Percentiles rank a stretch among this genome's conserved stretches.
Conservation (phyloP, 192 early-diverging fungal genomes). For the Geranomyces variabilis region DNA sequence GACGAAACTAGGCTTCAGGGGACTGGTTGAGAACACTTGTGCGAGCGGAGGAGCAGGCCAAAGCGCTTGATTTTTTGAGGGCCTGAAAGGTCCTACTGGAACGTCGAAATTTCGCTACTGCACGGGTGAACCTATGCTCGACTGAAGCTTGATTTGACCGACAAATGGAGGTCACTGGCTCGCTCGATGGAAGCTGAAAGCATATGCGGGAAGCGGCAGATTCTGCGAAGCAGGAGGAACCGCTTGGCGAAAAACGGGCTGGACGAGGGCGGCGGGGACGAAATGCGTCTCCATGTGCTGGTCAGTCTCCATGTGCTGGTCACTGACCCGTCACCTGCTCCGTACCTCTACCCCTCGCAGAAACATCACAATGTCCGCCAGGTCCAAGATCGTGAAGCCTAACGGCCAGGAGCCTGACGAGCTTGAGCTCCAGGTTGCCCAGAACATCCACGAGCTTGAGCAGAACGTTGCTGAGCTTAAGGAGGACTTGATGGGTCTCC, state of each 20-base stretch:
- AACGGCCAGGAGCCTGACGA: constrained; percentile 68
- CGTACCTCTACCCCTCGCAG: not conserved
- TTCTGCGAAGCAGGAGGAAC: not conserved
- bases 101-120: too few relatives aligned
- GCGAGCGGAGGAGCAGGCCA: not conserved
- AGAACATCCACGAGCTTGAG: constrained; percentile 94
- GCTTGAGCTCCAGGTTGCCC: constrained; percentile 93
- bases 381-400: constrained; percentile 65
- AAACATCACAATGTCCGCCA: constrained; percentile 52
- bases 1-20: not conserved
- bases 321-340: not conserved
- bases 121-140: too few relatives aligned
- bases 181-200: not conserved
- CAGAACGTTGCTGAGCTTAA: constrained; percentile 94
- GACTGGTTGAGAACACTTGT: not conserved
- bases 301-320: too few relatives aligned
- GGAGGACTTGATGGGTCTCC: constrained; percentile 93
- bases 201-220: not conserved
- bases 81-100: too few relatives aligned
- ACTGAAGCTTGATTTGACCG: too few relatives aligned
- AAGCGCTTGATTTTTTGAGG: too few relatives aligned
- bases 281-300: not conserved
- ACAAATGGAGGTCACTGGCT: too few relatives aligned
- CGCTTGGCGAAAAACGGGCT: not conserved
- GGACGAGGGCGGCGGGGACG: not conserved